Conservation (phyloP, 2,329 filamentous ascomycete genomes). For the Didymosphaeria variabile region DNA sequence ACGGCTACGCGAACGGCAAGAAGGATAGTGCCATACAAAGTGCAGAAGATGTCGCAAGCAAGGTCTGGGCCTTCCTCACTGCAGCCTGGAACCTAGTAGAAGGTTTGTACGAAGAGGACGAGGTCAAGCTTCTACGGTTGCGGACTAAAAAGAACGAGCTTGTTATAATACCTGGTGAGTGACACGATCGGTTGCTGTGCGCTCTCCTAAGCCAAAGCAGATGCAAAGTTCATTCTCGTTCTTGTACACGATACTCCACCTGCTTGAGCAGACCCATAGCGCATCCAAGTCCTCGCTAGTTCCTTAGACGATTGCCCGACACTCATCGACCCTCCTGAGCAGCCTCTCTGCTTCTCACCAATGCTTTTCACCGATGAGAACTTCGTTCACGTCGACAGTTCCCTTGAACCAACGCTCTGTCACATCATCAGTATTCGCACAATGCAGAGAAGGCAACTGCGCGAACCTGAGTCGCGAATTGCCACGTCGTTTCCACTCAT, state of each 20-base stretch:
- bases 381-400: conserved; percentile 72
- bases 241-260: conserved; percentile 84
- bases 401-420: conserved; percentile 74
- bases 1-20: conserved; percentile 43
- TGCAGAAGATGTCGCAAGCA: conserved; percentile 75
- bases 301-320: conserved; percentile 29
- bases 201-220: conserved; percentile 47
- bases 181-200: not conserved
- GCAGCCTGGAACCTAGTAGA: conserved; percentile 74
- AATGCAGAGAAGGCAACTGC: not conserved
- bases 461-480: conserved; percentile 61
- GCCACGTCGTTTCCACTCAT: conserved; percentile 79
- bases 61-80: conserved; percentile 80
- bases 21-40: conserved; percentile 62
- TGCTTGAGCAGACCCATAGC: conserved; percentile 55
- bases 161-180: conserved; percentile 75
- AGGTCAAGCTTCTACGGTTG: conserved; percentile 77
- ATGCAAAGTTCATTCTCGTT: conserved; percentile 79
- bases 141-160: conserved; percentile 87
- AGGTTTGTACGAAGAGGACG: conserved; percentile 79
- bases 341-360: conserved; percentile 56
- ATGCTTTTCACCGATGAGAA: conserved; percentile 72
- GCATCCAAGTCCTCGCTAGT: not conserved
- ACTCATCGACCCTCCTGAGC: conserved; percentile 22
- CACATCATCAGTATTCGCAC: conserved; percentile 16